These are phyloP conservation scores for Zoysia japonica DNA, from an alignment of 176 grass and related monocot species.

Conservation along the genomic window DNA sequence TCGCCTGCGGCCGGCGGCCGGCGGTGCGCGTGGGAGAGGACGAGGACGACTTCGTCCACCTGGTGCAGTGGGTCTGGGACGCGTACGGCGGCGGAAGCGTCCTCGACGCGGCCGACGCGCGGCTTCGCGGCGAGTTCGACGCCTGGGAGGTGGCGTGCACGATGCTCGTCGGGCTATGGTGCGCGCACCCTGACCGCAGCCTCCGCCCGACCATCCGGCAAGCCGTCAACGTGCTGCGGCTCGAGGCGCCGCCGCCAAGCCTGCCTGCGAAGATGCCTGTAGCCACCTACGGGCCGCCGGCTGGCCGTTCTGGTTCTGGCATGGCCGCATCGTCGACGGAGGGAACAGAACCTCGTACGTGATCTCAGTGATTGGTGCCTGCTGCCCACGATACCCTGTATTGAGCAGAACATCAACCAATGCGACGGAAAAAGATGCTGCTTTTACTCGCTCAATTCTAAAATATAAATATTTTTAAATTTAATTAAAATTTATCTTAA, in stretches of 20 bases:
- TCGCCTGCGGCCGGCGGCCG: background rate
- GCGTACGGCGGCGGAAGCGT: background rate
- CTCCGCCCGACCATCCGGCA: slow-evolving; percentile 23
- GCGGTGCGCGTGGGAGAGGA: background rate
- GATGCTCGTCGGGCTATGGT: slow-evolving; percentile 42
- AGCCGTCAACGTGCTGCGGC: slow-evolving; percentile 36
- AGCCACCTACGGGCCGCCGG: background rate
- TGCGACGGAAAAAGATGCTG: too few relatives aligned
- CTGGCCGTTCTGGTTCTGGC: background rate
- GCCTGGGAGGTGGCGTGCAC: slow-evolving; percentile 8
- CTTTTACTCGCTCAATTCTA: too few relatives aligned
- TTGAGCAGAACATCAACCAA: too few relatives aligned
- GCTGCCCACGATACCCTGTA: too few relatives aligned
- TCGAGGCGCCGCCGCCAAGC: background rate
- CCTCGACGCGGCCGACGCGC: slow-evolving; percentile 5
- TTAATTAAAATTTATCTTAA: too few relatives aligned
- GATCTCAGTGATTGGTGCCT: too few relatives aligned
- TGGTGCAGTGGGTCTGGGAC: slow-evolving; percentile 27
- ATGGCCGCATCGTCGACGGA: background rate
- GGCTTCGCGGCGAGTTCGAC: background rate
- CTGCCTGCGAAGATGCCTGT: slow-evolving; percentile 28
- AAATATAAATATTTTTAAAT: too few relatives aligned
- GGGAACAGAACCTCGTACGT: too few relatives aligned
- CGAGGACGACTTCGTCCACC: background rate
- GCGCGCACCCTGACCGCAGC: slow-evolving; percentile 25